Conservation (phyloP, 345 rosid species). For the Acer saccharum region DNA sequence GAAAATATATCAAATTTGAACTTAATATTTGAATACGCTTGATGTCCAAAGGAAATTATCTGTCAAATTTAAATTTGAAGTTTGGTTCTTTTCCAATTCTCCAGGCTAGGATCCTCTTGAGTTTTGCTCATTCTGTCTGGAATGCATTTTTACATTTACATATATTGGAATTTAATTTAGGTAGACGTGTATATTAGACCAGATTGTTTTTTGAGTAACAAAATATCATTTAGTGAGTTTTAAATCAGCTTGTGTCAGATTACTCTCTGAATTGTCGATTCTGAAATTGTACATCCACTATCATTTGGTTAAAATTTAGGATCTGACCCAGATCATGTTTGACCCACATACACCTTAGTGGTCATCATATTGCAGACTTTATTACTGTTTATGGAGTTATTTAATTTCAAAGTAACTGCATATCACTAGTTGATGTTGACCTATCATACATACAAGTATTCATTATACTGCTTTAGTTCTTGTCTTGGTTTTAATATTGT, state of each 20-base stretch:
- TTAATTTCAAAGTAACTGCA: background rate
- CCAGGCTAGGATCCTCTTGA: background rate
- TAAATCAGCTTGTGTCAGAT: background rate
- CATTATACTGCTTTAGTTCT: constrained; percentile 11
- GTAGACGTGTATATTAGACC: no score
- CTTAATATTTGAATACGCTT: background rate
- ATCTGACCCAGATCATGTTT: background rate
- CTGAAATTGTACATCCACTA: background rate
- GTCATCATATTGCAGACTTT: background rate
- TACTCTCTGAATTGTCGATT: background rate
- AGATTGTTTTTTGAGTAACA: background rate
- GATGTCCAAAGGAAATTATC: constrained; percentile 2
- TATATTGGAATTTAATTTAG: background rate
- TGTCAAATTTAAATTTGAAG: background rate
- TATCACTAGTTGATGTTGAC: background rate
- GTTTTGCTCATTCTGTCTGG: background rate
- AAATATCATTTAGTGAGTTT: background rate
- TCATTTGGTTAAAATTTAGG: background rate
- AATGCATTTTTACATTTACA: background rate
- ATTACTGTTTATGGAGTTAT: background rate
- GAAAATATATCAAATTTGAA: constrained; percentile 1
- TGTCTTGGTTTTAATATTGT: constrained; percentile 11
- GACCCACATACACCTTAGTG: background rate
- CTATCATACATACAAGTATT: background rate
- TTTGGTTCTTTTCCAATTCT: background rate